These are phyloP conservation scores for Sordariomycetes sp. DNA, from an alignment of 2,329 filamentous ascomycete species.

Conservation along the genomic window DNA sequence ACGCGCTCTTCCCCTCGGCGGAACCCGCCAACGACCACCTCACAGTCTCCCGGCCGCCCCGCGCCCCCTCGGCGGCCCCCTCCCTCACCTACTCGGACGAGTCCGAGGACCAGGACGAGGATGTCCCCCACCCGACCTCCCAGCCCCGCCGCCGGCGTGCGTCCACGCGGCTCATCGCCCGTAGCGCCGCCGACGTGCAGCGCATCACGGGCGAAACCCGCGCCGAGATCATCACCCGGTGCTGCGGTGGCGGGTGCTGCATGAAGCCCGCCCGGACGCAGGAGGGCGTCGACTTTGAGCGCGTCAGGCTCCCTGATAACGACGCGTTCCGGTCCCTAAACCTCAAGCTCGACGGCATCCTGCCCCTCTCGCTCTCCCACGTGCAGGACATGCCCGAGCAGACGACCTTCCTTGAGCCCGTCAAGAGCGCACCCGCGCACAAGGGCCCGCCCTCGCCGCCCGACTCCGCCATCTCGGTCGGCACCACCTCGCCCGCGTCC, in stretches of 20 bases:
- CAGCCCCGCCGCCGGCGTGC: conserved; percentile 43
- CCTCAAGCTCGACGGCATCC: conserved; percentile 55
- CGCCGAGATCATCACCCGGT: conserved; percentile 46
- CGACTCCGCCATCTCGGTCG: conserved; percentile 33
- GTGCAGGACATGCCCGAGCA: conserved; percentile 61
- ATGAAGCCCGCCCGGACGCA: conserved; percentile 32
- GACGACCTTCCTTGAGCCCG: conserved; percentile 56
- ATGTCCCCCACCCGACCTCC: conserved; percentile 22
- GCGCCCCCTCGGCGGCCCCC: conserved; percentile 37
- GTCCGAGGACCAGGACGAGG: conserved; percentile 43
- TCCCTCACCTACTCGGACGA: conserved; percentile 51
- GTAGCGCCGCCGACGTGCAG: conserved; percentile 48
- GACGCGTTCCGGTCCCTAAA: conserved; percentile 69
- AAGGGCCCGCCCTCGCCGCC: conserved; percentile 23
- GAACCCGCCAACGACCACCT: conserved; percentile 1
- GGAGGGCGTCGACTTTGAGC: conserved; percentile 35
- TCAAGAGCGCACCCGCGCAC: conserved; percentile 13
- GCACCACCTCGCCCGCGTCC: conserved; percentile 10
- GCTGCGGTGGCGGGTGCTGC: conserved; percentile 53
- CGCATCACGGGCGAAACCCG: conserved; percentile 52
- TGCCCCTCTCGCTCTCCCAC: conserved; percentile 61
- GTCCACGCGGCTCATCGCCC: conserved; percentile 54
- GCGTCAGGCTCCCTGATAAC: conserved; percentile 57
- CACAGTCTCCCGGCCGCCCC: background rate
- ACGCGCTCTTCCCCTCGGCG: conserved; percentile 16